Evolutionary conservation across 2,329 filamentous ascomycete species (phyloP), one percentile per base, ranked within the genome.

Genomic region (Pseudocercospora eumusae): DNA sequence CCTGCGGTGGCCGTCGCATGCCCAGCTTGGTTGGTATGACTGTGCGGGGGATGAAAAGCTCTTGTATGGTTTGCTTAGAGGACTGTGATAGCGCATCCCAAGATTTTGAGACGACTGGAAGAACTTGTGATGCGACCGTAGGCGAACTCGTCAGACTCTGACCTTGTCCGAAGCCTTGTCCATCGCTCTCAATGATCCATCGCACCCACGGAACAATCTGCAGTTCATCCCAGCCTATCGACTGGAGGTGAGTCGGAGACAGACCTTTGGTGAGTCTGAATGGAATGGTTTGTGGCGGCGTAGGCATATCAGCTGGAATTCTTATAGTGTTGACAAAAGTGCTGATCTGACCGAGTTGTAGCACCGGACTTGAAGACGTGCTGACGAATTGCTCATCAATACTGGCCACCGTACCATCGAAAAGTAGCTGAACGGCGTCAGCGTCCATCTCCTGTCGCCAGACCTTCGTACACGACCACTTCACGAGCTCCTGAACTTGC

Each of bases 1-100:
- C 88, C 67, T 98, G 92, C 2, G 81, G 79, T 4, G 95, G 95
- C 68, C 85, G 90, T 69, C 82, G 89, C 93, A 99, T 96, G 7
- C 95, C 95, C 67, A 88, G 78, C 73, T 92, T 97, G 0, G 95
- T 98, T 0, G 95, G 95, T 72, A 99, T 91, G 27, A 96, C 84
- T 0, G 91, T 84, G 55, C 89, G 82, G 1, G 83, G 79, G 57
- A 86, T 84, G 2, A 98, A 79, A 4, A 92, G 77, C 15, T 84
- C 80, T 7, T 85, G 78, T 3, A 96, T 81, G 0, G 84, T 85
- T 18, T 83, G 81, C 74, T 89, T 95, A 2, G 88, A 87, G 2
- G 79, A 79, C 49, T 80, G 80, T 65, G 86, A 88, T 15, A 96
- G 77, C n/a, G 84, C 84, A 54, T 98, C 93, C 92, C 93, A 99